A percentile compares a stretch with the other conserved stretches of the same genome.
Evolutionary conservation across 2,329 filamentous ascomycete genomes (phyloP).

Genomic region (Neospermospora avenae): DNA sequence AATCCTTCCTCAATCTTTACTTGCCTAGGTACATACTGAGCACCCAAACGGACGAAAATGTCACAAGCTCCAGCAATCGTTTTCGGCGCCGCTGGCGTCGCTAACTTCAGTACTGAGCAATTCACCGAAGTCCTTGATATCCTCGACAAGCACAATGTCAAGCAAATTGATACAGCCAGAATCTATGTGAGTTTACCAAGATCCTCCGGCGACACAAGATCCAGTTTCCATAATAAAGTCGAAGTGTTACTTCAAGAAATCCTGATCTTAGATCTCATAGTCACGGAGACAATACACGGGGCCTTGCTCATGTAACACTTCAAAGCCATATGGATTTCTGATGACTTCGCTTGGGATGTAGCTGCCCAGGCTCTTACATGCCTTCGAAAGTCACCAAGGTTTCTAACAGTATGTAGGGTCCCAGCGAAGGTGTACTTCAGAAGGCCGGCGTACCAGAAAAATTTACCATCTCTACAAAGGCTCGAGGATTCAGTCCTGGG

Average conservation of each 20-base stretch:
- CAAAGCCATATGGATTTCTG: too few relatives aligned
- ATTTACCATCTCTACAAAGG: conserved; percentile 31
- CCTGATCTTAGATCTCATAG: too few relatives aligned
- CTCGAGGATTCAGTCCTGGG: conserved; percentile 22
- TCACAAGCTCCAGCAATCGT: conserved; percentile 13
- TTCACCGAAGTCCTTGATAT: conserved; percentile 14
- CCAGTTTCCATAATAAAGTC: too few relatives aligned
- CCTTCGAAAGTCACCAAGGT: too few relatives aligned
- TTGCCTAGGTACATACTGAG: neutral
- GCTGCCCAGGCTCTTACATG: too few relatives aligned
- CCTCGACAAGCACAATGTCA: conserved; percentile 25
- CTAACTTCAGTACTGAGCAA: neutral
- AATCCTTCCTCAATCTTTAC: neutral
- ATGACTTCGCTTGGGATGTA: too few relatives aligned
- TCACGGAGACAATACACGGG: too few relatives aligned
- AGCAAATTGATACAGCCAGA: conserved; percentile 25
- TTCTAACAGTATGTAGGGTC: conserved; percentile 14
- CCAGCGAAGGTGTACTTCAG: conserved; percentile 27
- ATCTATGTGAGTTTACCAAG: conserved; percentile 20
- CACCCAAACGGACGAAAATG: conserved; percentile 1
- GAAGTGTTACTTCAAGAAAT: too few relatives aligned
- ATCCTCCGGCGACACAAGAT: neutral
- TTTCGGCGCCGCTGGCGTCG: conserved; percentile 10
- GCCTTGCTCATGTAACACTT: too few relatives aligned
- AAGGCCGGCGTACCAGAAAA: conserved; percentile 22